Base-by-base conservation (phyloP, 1,284 basidiomycete species). In the Neotropicomus parvogracilis region DNA sequence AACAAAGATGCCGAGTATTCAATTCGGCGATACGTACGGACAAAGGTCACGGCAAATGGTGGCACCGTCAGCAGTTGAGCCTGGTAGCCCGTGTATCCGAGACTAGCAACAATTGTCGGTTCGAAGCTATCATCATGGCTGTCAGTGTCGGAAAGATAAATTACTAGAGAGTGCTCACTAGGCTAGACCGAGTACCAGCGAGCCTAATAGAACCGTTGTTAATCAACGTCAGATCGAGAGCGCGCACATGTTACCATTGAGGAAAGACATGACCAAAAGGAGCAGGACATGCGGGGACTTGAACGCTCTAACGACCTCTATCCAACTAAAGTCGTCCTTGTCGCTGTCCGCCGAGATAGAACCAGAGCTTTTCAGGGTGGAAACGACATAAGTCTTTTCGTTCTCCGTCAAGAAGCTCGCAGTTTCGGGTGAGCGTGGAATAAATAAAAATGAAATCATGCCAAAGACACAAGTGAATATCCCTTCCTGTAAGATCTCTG, bases 21-120 rank as follows among this genome's bases (percentile, higher is more conserved):
- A 7, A 4, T 27, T 6, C n/a, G 0, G n/a, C 29, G 40, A 12
- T 26, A 55, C 54, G n/a, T 40, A 77, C 76, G 47, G 26, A 69
- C 57, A 50, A 75, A 76, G 11, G 73, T 67, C n/a, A 59, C 58
- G 1, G 65, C 72, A 40, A 70, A 78, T 1, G 75, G 76, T 21
- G 75, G 75, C 3, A 74, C 74, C 21, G 68, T 75, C 73, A 76
- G 72, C 3, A 79, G 64, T 44, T 79, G 77, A 6, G 77, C 74
- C 4, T 59, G 58, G 10, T 69, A 66, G n/a, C 70, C 67, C 6
- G 64, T 62, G 48, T 71, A 77, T 21, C 76, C 78, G 7, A 79
- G 66, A n/a, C 63, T 54, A 28, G 66, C 64, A 6, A 81, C 70
- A 46, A 80, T 78, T 2, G 73, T 72, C 6, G 81, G 80, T 3